A percentile compares a stretch with the other conserved stretches of the same genome.
phyloP scores from a whole-genome alignment of 176 grass and related monocot genomes.

The Luzula sylvatica region DNA sequence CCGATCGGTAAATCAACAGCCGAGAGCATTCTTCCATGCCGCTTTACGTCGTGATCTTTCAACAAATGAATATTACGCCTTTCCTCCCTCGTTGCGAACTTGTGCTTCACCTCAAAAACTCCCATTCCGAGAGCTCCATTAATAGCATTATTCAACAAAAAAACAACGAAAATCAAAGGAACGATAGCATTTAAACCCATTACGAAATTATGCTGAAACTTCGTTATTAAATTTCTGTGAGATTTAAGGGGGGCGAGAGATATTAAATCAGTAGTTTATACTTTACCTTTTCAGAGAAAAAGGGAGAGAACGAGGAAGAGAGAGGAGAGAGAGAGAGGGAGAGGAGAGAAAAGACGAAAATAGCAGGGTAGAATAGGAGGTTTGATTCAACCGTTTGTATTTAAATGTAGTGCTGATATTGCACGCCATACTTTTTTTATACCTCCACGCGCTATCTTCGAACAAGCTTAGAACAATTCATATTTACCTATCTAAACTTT shows the following conservation, averaged over 20 bases:
- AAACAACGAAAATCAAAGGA: not conserved
- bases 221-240: not conserved
- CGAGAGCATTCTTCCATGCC: constrained; percentile 41
- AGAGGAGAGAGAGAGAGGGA: not conserved
- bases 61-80: constrained; percentile 26
- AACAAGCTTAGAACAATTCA: too few relatives aligned
- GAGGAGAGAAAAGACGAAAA: not conserved
- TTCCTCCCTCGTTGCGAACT: constrained; percentile 31
- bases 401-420: constrained; percentile 15
- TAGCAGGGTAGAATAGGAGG: not conserved
- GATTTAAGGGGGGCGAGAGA: not conserved
- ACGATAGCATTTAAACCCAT: constrained; percentile 12
- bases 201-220: not conserved
- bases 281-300: not conserved
- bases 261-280: too few relatives aligned
- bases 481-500: too few relatives aligned
- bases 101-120: constrained; percentile 65
- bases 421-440: not conserved
- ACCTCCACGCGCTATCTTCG: too few relatives aligned
- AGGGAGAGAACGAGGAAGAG: not conserved
- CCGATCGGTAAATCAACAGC: constrained; percentile 60
- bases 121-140: constrained; percentile 20
- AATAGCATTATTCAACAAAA: not conserved
- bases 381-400: constrained; percentile 16
- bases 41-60: constrained; percentile 38